Evolutionary conservation across 352 stramenopile genomes (phyloP), one percentile per base, ranked within the genome.

Genomic region (Pythium pyrilobum): DNA sequence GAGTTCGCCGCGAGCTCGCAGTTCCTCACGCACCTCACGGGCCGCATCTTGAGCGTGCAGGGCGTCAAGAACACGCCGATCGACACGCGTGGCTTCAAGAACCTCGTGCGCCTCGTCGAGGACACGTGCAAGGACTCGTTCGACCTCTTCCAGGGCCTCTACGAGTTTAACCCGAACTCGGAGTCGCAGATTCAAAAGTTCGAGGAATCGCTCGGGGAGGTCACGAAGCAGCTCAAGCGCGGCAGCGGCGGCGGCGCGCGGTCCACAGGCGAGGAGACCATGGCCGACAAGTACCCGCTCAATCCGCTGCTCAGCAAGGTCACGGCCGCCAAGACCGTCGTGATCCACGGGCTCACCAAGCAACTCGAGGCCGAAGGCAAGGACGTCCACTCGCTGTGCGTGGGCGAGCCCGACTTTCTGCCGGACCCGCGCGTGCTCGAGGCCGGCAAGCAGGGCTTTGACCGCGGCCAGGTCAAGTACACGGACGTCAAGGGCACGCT

Each of bases 11-110:
- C 96, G 13, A 98, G 97, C 64, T 97, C 87, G 40, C 96, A 99
- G 81, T 99, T 99, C 69, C 91, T 99, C 58, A 98, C 96, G 21
- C 96, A 99, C 74, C 77, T 99, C 36, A 98, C 97, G 54, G 96
- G 96, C 15, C 88, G 96, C 39, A 98, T 99, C 54, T 74, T 99
- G 12, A 94, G 91, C 16, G 74, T 92, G 53, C 94, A 89, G 44
- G 76, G 78, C 38, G 74, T 97, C 5, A 73, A 77, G 48, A 83
- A 83, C 53, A 97, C 89, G 25, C 85, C 86, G 33, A 98, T 99
- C 67, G 95, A 98, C 72, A 99, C 96, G 4, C 94, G 93, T 43
- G 96, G 96, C 39, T 99, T 98, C 71, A 88, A 98, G 70, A 98
- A 87, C 53, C 90, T 98, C n/a, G 81, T 99, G 11, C 85, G 95